Evolutionary conservation across 495 filamentous ascomycete species (phyloP).

Genomic region (Neurospora terricola): DNA sequence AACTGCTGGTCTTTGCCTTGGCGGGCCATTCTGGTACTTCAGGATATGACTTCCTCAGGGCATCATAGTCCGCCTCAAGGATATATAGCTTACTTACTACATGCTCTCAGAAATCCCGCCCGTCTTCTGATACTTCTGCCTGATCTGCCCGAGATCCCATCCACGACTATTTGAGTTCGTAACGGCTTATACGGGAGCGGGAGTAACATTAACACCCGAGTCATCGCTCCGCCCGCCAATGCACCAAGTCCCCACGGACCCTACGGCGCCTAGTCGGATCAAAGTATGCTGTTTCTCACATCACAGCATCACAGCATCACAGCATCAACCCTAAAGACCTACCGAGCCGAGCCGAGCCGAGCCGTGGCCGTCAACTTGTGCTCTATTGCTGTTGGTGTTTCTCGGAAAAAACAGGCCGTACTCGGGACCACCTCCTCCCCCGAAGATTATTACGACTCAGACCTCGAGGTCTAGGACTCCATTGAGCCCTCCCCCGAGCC

Average conservation of each 20-base stretch:
- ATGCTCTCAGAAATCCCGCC: too few species aligned
- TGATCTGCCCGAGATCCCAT: background rate
- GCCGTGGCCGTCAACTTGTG: too few species aligned
- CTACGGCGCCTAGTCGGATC: background rate
- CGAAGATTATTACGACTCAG: too few species aligned
- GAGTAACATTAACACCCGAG: background rate
- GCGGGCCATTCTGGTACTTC: too few species aligned
- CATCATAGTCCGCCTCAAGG: too few species aligned
- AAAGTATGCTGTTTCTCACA: background rate
- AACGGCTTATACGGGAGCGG: background rate
- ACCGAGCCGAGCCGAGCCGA: background rate
- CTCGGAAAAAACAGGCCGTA: too few species aligned
- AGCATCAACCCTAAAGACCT: background rate
- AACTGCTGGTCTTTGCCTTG: background rate
- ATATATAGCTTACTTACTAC: background rate
- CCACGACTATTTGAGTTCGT: background rate
- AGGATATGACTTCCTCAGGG: too few species aligned
- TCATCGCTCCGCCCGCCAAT: background rate
- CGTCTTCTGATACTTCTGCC: too few species aligned
- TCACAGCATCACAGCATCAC: background rate
- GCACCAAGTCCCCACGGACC: background rate
- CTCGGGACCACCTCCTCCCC: too few species aligned
- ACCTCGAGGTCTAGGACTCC: too few species aligned
- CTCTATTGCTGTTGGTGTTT: too few species aligned
- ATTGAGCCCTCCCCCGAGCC: too few species aligned